These are phyloP conservation scores for Angomonas ambiguus DNA, from an alignment of 208 protist genomes.

Conservation along the genomic window DNA sequence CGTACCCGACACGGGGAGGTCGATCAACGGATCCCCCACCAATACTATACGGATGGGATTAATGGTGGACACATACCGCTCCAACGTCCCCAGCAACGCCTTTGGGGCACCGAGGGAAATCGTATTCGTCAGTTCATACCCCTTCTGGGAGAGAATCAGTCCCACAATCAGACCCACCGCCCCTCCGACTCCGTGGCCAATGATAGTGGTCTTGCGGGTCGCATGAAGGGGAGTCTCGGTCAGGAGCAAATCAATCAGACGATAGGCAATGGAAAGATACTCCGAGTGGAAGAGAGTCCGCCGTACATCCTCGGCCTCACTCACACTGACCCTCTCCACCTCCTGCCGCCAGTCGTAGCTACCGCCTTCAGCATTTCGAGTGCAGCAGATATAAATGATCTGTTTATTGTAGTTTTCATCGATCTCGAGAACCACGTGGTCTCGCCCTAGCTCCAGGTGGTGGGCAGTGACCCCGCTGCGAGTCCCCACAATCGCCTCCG, in stretches of 20 bases:
- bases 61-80: conserved; percentile 53
- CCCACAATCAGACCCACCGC: conserved; percentile 51
- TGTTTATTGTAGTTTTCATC: conserved; percentile 83
- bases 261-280: conserved; percentile 41
- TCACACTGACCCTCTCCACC: conserved; percentile 65
- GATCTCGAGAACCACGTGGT: conserved; percentile 72
- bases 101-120: conserved; percentile 77
- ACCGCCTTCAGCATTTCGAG: conserved; percentile 17
- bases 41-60: conserved; percentile 78
- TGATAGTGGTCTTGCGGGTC: conserved; percentile 66
- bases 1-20: conserved; percentile 72
- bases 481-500: conserved; percentile 62
- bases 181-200: conserved; percentile 75
- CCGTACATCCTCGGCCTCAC: conserved; percentile 67
- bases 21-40: conserved; percentile 73
- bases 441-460: conserved; percentile 53
- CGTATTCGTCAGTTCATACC: conserved; percentile 67
- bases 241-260: conserved; percentile 52
- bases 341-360: conserved; percentile 61
- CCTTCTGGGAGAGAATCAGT: conserved; percentile 49
- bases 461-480: conserved; percentile 69
- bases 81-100: conserved; percentile 47
- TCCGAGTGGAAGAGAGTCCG: conserved; percentile 62
- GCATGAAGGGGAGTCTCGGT: conserved; percentile 69
- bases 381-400: conserved; percentile 68